Evolutionary conservation across 1,284 basidiomycete genomes (phyloP).

Genomic region (Athelia sp.): DNA sequence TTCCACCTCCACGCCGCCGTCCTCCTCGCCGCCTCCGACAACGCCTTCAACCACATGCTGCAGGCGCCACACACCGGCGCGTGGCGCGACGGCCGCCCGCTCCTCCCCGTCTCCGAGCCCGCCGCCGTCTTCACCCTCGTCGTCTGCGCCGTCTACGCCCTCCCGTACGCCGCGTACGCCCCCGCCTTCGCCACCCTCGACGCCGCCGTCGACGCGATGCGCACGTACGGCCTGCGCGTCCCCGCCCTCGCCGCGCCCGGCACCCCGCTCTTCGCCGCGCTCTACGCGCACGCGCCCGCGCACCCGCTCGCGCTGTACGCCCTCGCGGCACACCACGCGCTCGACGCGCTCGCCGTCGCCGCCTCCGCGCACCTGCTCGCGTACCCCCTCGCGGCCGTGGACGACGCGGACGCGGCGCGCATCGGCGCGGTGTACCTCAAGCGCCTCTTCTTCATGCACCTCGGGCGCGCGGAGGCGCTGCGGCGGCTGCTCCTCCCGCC

Average conservation of each 20-base stretch:
- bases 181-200: conserved; percentile 8
- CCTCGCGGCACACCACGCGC: conserved; percentile 14
- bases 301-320: conserved; percentile 17
- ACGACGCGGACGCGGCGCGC: conserved; percentile 13
- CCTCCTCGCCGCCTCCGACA: no score
- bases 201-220: conserved; percentile 7
- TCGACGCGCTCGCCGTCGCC: conserved; percentile 16
- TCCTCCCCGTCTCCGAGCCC: conserved; percentile 6
- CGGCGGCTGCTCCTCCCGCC: conserved; percentile 15
- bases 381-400: conserved; percentile 13
- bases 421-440: conserved; percentile 21
- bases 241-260: not conserved
- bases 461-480: conserved; percentile 16
- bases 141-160: conserved; percentile 12
- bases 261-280: conserved; percentile 1
- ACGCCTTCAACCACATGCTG: no score
- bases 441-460: conserved; percentile 20
- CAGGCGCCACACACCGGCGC: no score
- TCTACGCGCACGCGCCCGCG: conserved; percentile 10
- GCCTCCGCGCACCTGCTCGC: conserved; percentile 16
- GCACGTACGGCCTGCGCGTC: conserved; percentile 8
- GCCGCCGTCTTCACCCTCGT: conserved; percentile 12
- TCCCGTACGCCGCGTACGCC: conserved; percentile 9
- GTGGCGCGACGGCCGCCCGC: no score
- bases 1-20: no score